These are phyloP conservation scores for Hydrangea macrophylla DNA, from an alignment of 148 eudicot genomes.

Conservation along the genomic window DNA sequence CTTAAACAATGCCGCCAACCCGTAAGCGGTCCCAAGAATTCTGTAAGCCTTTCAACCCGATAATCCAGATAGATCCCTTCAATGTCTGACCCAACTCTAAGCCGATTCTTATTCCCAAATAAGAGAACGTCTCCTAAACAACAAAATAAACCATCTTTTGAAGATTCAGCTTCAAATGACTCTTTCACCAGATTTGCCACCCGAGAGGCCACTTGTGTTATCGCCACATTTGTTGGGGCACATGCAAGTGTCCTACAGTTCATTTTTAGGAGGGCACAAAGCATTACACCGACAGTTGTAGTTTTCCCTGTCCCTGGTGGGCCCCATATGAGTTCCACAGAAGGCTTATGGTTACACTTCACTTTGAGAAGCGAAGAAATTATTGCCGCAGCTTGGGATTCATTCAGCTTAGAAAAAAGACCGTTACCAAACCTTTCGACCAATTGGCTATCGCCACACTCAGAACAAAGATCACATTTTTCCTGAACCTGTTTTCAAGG, in stretches of 20 bases:
- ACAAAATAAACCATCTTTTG: conserved; percentile 15
- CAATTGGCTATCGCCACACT: conserved; percentile 15
- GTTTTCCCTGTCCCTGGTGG: conserved; percentile 71
- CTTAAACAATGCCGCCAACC: conserved; percentile 50
- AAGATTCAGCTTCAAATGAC: conserved; percentile 20
- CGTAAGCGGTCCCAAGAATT: conserved; percentile 44
- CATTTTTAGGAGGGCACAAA: conserved; percentile 32
- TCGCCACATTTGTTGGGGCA: conserved; percentile 60
- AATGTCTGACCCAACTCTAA: conserved; percentile 34
- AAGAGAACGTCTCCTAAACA: conserved; percentile 44
- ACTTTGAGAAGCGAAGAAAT: conserved; percentile 23
- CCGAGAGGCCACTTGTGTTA: conserved; percentile 50
- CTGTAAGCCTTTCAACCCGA: conserved; percentile 44
- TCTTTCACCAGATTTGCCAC: conserved; percentile 33
- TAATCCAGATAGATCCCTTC: conserved; percentile 50
- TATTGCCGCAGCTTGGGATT: conserved; percentile 32
- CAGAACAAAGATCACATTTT: conserved; percentile 21
- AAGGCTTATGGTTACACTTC: conserved; percentile 25
- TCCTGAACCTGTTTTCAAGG: conserved; percentile 41
- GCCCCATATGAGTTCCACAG: conserved; percentile 56
- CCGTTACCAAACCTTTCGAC: conserved; percentile 13
- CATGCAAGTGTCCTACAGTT: conserved; percentile 39
- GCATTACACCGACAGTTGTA: conserved; percentile 38
- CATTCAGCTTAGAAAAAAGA: conserved; percentile 30
- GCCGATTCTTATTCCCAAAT: conserved; percentile 53